Evolutionary conservation across 345 rosid genomes (phyloP).

Genomic region (Toxicodendron radicans): DNA sequence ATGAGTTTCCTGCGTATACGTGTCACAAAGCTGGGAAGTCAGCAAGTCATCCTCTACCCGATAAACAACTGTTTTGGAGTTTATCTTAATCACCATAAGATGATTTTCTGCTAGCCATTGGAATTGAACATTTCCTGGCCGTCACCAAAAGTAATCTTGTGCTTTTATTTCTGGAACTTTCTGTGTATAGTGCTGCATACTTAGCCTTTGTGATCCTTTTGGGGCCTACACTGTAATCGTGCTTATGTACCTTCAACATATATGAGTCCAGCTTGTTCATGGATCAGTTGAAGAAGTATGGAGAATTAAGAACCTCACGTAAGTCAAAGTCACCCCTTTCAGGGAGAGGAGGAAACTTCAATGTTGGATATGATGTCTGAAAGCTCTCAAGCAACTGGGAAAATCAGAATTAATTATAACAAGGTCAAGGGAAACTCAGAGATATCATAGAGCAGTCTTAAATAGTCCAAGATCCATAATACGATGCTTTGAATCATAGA

Average conservation of each 20-base stretch:
- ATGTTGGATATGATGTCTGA: slow-evolving; percentile 63
- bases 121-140: neutral
- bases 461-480: neutral
- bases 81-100: neutral
- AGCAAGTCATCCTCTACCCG: neutral
- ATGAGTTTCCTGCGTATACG: neutral
- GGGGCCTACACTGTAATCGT: slow-evolving; percentile 12
- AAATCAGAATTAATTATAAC: neutral
- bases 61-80: neutral
- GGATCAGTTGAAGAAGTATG: slow-evolving; percentile 86
- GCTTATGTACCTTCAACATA: slow-evolving; percentile 13
- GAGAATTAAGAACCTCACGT: slow-evolving; percentile 70
- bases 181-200: slow-evolving; percentile 2
- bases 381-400: slow-evolving; percentile 83
- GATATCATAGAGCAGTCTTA: neutral
- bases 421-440: too few species aligned
- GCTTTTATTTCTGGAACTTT: slow-evolving; percentile 8
- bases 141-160: slow-evolving; percentile 7
- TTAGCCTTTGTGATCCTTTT: neutral
- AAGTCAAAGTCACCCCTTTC: slow-evolving; percentile 83
- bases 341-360: slow-evolving; percentile 81
- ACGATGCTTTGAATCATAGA: neutral
- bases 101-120: neutral
- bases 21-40: neutral
- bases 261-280: neutral